A percentile compares a stretch with the other conserved stretches of the same genome.
These are phyloP conservation scores for Entomortierella beljakovae DNA, from an alignment of 192 early-diverging fungal genomes.

Conservation along the genomic window DNA sequence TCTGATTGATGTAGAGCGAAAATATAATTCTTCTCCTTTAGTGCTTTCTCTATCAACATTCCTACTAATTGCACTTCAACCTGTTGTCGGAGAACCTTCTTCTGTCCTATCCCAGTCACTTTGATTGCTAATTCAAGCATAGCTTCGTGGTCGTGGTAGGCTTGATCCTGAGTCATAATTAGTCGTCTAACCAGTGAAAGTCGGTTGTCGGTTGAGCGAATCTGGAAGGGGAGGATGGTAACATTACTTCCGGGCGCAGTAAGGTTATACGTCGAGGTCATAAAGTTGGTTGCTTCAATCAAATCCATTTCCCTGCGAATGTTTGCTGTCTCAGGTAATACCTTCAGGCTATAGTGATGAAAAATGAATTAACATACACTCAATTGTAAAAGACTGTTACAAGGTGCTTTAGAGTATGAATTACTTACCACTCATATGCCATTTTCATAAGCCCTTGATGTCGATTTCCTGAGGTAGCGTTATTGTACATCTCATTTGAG, in stretches of 20 bases:
- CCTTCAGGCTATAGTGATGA: slow-evolving; percentile 71
- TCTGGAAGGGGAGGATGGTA: slow-evolving; percentile 76
- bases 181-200: slow-evolving; percentile 69
- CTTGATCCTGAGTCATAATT: slow-evolving; percentile 62
- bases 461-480: slow-evolving; percentile 75
- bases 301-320: slow-evolving; percentile 70
- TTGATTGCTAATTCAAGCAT: slow-evolving; percentile 69
- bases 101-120: slow-evolving; percentile 38
- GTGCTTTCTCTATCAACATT: slow-evolving; percentile 71
- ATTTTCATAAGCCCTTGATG: slow-evolving; percentile 74
- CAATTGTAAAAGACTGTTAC: no score
- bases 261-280: slow-evolving; percentile 64
- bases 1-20: slow-evolving; percentile 67
- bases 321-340: slow-evolving; percentile 66
- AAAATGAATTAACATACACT: no score
- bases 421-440: slow-evolving; percentile 75
- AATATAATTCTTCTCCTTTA: slow-evolving; percentile 66
- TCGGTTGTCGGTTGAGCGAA: slow-evolving; percentile 69
- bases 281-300: slow-evolving; percentile 77
- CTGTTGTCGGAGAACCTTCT: slow-evolving; percentile 23
- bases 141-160: slow-evolving; percentile 60
- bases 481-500: slow-evolving; percentile 79
- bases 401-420: not conserved
- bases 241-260: slow-evolving; percentile 56
- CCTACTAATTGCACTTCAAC: slow-evolving; percentile 67